Percentiles rank a stretch among this genome's conserved stretches.
Evolutionary conservation across 129 eudicot genomes (phyloP).

Genomic region (Dittrichia graveolens): DNA sequence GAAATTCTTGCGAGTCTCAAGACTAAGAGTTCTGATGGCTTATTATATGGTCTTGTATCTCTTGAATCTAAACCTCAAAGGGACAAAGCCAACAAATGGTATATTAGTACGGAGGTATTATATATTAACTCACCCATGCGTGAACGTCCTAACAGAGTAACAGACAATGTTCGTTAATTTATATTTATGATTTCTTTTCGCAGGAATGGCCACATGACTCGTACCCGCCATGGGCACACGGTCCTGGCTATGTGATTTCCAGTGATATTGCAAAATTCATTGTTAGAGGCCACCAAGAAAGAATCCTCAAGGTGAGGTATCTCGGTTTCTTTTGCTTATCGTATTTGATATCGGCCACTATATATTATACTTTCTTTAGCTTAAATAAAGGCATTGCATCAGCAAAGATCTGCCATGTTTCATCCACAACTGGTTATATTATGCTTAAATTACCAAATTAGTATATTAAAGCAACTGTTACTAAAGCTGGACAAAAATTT

Average conservation of each 20-base stretch:
- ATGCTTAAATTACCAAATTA: no score
- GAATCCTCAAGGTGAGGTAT: slow-evolving; percentile 63
- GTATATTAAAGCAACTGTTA: no score
- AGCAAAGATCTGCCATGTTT: no score
- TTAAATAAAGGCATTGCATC: no score
- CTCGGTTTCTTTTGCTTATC: background rate
- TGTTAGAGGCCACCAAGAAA: slow-evolving; percentile 64
- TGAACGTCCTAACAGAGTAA: background rate
- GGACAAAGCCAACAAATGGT: slow-evolving; percentile 86
- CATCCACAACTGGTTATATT: no score
- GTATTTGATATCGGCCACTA: no score
- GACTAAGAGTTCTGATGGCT: slow-evolving; percentile 58
- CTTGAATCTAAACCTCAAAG: slow-evolving; percentile 85
- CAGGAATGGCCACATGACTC: slow-evolving; percentile 86
- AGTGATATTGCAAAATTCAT: slow-evolving; percentile 81
- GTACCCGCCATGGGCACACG: slow-evolving; percentile 99
- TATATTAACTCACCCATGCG: background rate
- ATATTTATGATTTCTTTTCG: slow-evolving; percentile 20
- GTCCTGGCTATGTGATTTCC: slow-evolving; percentile 90
- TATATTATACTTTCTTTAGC: no score
- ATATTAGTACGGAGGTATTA: slow-evolving; percentile 73
- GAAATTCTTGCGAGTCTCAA: slow-evolving; percentile 82
- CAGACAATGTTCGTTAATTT: background rate
- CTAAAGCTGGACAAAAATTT: no score
- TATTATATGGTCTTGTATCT: slow-evolving; percentile 75